A percentile compares a stretch with the other conserved stretches of the same genome.
These are phyloP conservation scores for Monilinia laxa DNA, from an alignment of 2,329 filamentous ascomycete genomes.

Conservation along the genomic window DNA sequence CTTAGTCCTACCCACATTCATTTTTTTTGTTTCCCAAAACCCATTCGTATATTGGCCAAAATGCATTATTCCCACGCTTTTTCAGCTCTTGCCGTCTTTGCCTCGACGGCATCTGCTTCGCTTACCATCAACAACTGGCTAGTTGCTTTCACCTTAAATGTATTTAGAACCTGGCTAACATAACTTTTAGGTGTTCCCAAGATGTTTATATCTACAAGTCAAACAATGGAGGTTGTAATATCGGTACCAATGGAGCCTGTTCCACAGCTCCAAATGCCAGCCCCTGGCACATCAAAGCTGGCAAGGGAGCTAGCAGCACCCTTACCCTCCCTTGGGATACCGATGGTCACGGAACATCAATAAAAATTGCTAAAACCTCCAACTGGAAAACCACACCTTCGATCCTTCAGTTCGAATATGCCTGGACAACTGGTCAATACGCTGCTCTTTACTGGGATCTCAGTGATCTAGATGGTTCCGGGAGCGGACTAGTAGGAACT, in stretches of 20 bases:
- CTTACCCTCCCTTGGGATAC: slow-evolving; percentile 18
- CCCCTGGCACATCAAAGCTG: slow-evolving; percentile 21
- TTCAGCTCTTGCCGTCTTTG: slow-evolving; percentile 20
- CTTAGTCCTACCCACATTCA: slow-evolving; percentile 20
- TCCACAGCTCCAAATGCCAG: slow-evolving; percentile 7
- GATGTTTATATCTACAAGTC: slow-evolving; percentile 21
- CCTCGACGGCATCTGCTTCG: slow-evolving; percentile 21
- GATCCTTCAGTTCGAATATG: slow-evolving; percentile 23
- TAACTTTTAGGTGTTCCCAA: slow-evolving; percentile 7
- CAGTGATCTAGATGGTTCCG: slow-evolving; percentile 22
- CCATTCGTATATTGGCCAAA: not conserved
- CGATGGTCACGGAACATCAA: slow-evolving; percentile 14
- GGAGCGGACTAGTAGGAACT: slow-evolving; percentile 20
- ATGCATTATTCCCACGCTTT: slow-evolving; percentile 20
- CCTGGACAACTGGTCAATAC: slow-evolving; percentile 19
- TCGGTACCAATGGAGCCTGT: slow-evolving; percentile 17
- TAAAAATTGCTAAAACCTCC: slow-evolving; percentile 22
- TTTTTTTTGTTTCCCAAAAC: slow-evolving; percentile 8
- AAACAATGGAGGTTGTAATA: slow-evolving; percentile 17
- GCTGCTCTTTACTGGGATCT: slow-evolving; percentile 23
- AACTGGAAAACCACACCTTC: slow-evolving; percentile 19
- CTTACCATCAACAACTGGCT: slow-evolving; percentile 22
- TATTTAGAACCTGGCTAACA: not conserved
- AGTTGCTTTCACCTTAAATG: too few relatives aligned
- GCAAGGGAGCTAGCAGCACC: slow-evolving; percentile 14